A percentile compares a stretch with the other conserved stretches of the same genome.
These are phyloP conservation scores for Fusarium gaditjirri DNA, from an alignment of 2,329 filamentous ascomycete genomes.

Conservation along the genomic window DNA sequence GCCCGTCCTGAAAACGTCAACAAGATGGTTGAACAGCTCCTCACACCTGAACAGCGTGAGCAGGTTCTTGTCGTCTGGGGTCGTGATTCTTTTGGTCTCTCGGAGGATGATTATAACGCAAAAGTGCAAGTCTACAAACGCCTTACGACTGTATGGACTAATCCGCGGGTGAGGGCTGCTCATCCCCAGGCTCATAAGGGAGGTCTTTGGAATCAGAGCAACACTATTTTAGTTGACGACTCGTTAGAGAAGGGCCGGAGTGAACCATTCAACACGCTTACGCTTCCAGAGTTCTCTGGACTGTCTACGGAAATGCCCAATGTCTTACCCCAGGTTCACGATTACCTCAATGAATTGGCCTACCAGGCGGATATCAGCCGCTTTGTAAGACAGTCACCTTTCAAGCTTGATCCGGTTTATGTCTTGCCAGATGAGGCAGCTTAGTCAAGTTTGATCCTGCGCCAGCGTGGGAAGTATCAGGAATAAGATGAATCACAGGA, in stretches of 20 bases:
- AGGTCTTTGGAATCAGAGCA: conserved; percentile 77
- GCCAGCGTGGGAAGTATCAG: neutral
- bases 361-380: conserved; percentile 69
- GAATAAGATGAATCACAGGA: neutral
- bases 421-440: conserved; percentile 4
- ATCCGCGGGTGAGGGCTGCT: conserved; percentile 54
- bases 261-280: conserved; percentile 85
- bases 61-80: conserved; percentile 79
- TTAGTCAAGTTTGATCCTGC: neutral
- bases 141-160: conserved; percentile 76
- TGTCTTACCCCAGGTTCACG: conserved; percentile 68
- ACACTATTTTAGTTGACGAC: conserved; percentile 93
- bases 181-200: conserved; percentile 56
- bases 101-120: conserved; percentile 68
- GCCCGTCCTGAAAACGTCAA: conserved; percentile 78
- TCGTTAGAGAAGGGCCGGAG: conserved; percentile 80
- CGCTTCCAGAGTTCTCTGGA: conserved; percentile 80
- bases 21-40: conserved; percentile 72
- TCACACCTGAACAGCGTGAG: conserved; percentile 63
- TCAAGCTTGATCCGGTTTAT: conserved; percentile 52
- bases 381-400: conserved; percentile 65
- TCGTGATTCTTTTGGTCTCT: conserved; percentile 79
- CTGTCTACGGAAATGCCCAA: conserved; percentile 51
- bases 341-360: conserved; percentile 67
- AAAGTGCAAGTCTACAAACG: conserved; percentile 93